Base-by-base conservation (phyloP, 2,329 filamentous ascomycete genomes). In the Venturia effusa region DNA sequence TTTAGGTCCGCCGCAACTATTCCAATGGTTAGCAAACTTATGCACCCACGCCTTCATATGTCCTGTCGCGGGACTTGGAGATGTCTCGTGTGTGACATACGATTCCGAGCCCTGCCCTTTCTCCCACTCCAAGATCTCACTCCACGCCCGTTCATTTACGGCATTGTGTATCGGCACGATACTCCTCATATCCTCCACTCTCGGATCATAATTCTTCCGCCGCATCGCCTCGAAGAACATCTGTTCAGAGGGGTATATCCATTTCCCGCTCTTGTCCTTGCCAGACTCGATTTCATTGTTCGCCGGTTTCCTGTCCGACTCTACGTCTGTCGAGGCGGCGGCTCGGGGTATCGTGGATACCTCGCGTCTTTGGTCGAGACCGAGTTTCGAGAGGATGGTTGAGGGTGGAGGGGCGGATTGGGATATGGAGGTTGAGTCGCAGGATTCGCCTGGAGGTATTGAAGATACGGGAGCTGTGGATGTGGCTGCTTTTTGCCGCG, bases 201-300 rank as follows among this genome's bases (percentile, higher is more conserved):
- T 79, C 37, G 84, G 87, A 66, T 86, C 84, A 78, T 92, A 88
- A 54, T 88, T 88, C 76, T 99, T 99, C 73, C 93, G 88, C 79
- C 88, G 86, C 86, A 99, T 93, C 55, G 94, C 94, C 59, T 96
- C 90, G 78, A 97, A 97, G 81, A 99, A 99, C 86, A 97, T 96
- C 72, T 90, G 88, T 75, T 97, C 93, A 0, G 89, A 94, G 0
- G 94, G 94, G 76, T 99, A 99, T 66, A 99, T 88, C 94, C 94
- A 99, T 74, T 97, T 96, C 0, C 93, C 93, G 0, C 84, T 84
- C 43, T 78, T 73, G 61, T 81, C 78, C 70, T 90, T 62, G 11
- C 59, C 88, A 0, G 88, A 89, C 73, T 96, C 92, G 66, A 83
- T 77, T 76, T 97, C 91, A 66, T 84, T 82, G 75, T 96, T 96